These are phyloP conservation scores for Hanseniaspora nectarophila DNA, from an alignment of 805 yeast species.

Conservation along the genomic window DNA sequence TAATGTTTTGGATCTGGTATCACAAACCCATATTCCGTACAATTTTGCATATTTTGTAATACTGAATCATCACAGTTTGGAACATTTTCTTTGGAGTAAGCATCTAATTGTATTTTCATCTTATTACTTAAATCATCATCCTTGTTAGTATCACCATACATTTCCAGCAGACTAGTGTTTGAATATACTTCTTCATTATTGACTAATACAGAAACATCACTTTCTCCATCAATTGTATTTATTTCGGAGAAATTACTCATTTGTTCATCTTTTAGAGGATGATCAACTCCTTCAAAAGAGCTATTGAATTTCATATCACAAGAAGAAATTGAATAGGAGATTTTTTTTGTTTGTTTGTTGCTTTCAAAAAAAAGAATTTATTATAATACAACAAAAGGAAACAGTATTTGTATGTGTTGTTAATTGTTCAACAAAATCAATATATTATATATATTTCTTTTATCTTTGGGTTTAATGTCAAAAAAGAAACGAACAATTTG, in stretches of 20 bases:
- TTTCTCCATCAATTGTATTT: background rate
- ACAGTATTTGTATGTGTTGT: no score
- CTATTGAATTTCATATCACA: background rate
- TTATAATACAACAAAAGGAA: no score
- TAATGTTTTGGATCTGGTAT: background rate
- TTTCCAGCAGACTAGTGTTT: constrained; percentile 8
- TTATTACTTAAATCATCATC: background rate
- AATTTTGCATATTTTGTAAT: constrained; percentile 1
- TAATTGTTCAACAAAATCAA: no score
- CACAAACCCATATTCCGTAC: constrained; percentile 8
- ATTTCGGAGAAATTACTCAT: background rate
- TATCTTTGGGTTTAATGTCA: no score
- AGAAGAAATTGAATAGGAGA: no score
- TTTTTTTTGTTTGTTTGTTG: no score
- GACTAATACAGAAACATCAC: background rate
- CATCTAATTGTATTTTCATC: background rate
- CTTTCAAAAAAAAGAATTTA: no score
- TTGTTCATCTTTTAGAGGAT: background rate
- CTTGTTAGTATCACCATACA: background rate
- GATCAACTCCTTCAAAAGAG: background rate
- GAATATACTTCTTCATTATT: constrained; percentile 6
- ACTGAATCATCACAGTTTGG: background rate
- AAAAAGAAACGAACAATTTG: no score
- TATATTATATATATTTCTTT: no score
- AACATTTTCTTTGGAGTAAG: background rate